Evolutionary conservation across 306 rosid species (phyloP).

Genomic region (Corylus avellana): DNA sequence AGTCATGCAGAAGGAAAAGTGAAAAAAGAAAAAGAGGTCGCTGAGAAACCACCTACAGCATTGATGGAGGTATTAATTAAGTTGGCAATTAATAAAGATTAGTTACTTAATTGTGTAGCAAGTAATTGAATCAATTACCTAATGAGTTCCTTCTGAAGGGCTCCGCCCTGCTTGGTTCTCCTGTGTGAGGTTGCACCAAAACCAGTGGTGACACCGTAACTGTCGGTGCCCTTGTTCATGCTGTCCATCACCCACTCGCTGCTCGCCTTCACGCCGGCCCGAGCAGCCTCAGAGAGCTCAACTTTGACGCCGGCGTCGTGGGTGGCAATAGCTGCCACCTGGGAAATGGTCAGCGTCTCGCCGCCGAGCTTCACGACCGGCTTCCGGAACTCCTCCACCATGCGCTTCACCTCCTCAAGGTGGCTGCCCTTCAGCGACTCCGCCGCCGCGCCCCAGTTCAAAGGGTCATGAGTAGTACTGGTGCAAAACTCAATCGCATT

Average conservation of each 20-base stretch:
- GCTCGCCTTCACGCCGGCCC: constrained; percentile 71
- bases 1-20: no score
- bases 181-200: constrained; percentile 94
- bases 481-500: background rate
- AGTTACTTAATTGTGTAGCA: background rate
- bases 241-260: constrained; percentile 86
- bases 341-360: constrained; percentile 50
- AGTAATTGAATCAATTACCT: constrained; percentile 38
- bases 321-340: constrained; percentile 72
- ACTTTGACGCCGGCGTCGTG: constrained; percentile 29
- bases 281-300: constrained; percentile 52
- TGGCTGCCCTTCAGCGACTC: constrained; percentile 72
- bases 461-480: constrained; percentile 30
- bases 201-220: constrained; percentile 88
- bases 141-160: constrained; percentile 87
- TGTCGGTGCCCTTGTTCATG: constrained; percentile 74
- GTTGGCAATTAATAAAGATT: background rate
- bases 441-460: constrained; percentile 72
- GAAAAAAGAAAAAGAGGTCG: background rate
- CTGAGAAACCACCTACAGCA: constrained; percentile 32
- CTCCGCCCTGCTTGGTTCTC: constrained; percentile 86
- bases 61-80: background rate
- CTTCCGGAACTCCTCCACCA: constrained; percentile 73
- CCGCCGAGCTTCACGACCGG: constrained; percentile 64
- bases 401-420: constrained; percentile 67